A percentile compares a stretch with the other conserved stretches of the same genome.
phyloP scores from a whole-genome alignment of 2,329 filamentous ascomycete species.

The Juglanconis sp. region DNA sequence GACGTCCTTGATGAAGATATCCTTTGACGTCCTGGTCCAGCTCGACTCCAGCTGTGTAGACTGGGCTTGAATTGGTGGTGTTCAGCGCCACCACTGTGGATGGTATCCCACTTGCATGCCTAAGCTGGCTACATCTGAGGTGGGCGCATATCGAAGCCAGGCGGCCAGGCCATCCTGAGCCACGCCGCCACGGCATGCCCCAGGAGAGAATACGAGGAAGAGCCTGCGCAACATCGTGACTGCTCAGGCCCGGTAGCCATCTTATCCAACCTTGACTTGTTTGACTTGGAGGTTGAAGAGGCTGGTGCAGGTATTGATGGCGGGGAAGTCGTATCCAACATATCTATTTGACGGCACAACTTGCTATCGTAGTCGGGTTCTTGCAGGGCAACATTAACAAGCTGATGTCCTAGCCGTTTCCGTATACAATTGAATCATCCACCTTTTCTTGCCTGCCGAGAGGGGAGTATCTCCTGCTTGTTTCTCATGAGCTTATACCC shows the following conservation, averaged over 20 bases:
- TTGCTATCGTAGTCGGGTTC: too few relatives aligned
- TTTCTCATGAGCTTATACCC: too few relatives aligned
- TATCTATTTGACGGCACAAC: neutral
- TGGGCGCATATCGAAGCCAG: constrained; percentile 63
- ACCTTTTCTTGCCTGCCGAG: too few relatives aligned
- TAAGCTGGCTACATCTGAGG: constrained; percentile 32
- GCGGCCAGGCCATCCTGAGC: constrained; percentile 60
- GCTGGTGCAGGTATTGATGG: neutral
- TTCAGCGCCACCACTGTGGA: constrained; percentile 52
- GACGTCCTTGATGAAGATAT: constrained; percentile 52
- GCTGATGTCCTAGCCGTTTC: too few relatives aligned
- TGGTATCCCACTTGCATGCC: constrained; percentile 37
- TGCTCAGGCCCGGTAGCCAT: neutral
- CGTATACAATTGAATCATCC: too few relatives aligned
- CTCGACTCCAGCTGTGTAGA: constrained; percentile 58
- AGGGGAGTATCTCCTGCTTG: too few relatives aligned
- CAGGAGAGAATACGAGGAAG: constrained; percentile 24
- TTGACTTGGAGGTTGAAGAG: neutral
- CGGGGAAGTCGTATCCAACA: neutral
- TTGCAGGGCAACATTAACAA: too few relatives aligned
- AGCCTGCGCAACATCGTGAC: constrained; percentile 26
- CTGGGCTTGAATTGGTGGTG: constrained; percentile 48
- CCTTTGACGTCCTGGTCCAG: constrained; percentile 53
- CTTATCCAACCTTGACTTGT: neutral
- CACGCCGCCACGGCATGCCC: constrained; percentile 30